Evolutionary conservation across 257 asterid genomes (phyloP).

Genomic region (Cynanchum wilfordii): DNA sequence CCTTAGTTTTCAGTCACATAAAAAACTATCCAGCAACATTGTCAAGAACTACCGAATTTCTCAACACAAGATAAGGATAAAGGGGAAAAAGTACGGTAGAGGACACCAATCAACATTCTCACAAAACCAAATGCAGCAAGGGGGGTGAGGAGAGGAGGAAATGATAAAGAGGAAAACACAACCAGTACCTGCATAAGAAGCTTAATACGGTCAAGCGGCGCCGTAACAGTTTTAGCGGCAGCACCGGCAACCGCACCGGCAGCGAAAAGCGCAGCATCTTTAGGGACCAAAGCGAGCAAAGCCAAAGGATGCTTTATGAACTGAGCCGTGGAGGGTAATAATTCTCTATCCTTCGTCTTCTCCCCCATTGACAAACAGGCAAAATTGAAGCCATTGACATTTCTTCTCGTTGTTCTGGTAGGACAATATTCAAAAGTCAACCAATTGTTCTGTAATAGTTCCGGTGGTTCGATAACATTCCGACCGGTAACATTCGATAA

Average conservation of each 20-base stretch:
- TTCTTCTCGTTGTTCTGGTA: conserved; percentile 3
- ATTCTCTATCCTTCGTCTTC: conserved; percentile 44
- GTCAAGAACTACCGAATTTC: neutral
- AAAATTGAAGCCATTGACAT: conserved; percentile 37
- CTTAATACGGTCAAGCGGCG: conserved; percentile 94
- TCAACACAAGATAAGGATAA: neutral
- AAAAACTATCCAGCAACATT: neutral
- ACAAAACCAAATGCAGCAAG: neutral
- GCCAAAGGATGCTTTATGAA: conserved; percentile 71
- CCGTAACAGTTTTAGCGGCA: conserved; percentile 83
- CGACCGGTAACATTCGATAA: conserved; percentile 9
- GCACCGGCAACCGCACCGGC: conserved; percentile 97
- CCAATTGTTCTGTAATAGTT: conserved; percentile 27
- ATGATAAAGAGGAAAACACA: neutral
- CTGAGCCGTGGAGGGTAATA: conserved; percentile 60
- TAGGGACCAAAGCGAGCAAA: conserved; percentile 69
- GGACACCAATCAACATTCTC: neutral
- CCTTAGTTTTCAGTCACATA: neutral
- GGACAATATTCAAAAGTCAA: neutral
- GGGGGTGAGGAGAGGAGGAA: too few species aligned
- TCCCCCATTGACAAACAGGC: conserved; percentile 62
- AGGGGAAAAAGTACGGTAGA: neutral
- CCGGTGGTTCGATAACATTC: conserved; percentile 18
- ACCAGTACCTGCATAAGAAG: conserved; percentile 78
- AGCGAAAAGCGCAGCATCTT: conserved; percentile 71